A percentile compares a stretch with the other conserved stretches of the same genome.
These are phyloP conservation scores for Monascus purpureus DNA, from an alignment of 495 filamentous ascomycete species.

Conservation along the genomic window DNA sequence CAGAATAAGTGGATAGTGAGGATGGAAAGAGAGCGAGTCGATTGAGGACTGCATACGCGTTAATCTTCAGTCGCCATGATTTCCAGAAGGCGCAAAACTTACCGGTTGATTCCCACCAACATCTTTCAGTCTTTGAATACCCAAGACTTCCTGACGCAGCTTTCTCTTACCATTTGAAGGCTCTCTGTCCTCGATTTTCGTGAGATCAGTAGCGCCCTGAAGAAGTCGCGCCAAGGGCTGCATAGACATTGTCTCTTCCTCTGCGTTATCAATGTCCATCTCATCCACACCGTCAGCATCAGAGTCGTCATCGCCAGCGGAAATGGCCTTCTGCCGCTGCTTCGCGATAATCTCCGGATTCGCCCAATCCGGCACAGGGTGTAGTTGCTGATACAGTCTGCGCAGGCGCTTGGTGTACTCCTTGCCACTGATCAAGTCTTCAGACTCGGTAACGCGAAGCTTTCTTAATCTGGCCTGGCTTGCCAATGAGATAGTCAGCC, in stretches of 20 bases:
- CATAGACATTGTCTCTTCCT: slow-evolving; percentile 45
- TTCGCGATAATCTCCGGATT: slow-evolving; percentile 28
- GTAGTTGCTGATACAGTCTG: slow-evolving; percentile 64
- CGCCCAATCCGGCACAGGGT: slow-evolving; percentile 74
- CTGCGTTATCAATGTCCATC: slow-evolving; percentile 46
- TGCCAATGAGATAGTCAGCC: slow-evolving; percentile 67
- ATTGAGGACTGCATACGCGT: slow-evolving; percentile 49
- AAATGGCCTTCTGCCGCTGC: slow-evolving; percentile 36
- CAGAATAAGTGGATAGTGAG: slow-evolving; percentile 70
- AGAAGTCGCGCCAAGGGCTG: slow-evolving; percentile 72
- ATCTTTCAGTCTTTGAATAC: slow-evolving; percentile 64
- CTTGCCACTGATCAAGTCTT: slow-evolving; percentile 73
- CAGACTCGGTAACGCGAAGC: slow-evolving; percentile 59
- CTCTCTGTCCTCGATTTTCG: slow-evolving; percentile 26
- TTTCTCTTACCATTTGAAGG: slow-evolving; percentile 37
- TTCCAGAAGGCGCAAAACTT: slow-evolving; percentile 10
- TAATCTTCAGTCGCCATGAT: background rate
- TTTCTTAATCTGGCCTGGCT: slow-evolving; percentile 61
- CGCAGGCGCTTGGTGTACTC: slow-evolving; percentile 74
- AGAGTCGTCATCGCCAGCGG: slow-evolving; percentile 29
- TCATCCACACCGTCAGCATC: slow-evolving; percentile 21
- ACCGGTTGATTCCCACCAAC: slow-evolving; percentile 45
- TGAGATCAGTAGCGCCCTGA: slow-evolving; percentile 46
- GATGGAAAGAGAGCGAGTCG: slow-evolving; percentile 79
- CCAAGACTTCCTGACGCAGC: slow-evolving; percentile 72